Base-by-base conservation (phyloP, 371 early-diverging fungal species). In the Nematocida homosporus region DNA sequence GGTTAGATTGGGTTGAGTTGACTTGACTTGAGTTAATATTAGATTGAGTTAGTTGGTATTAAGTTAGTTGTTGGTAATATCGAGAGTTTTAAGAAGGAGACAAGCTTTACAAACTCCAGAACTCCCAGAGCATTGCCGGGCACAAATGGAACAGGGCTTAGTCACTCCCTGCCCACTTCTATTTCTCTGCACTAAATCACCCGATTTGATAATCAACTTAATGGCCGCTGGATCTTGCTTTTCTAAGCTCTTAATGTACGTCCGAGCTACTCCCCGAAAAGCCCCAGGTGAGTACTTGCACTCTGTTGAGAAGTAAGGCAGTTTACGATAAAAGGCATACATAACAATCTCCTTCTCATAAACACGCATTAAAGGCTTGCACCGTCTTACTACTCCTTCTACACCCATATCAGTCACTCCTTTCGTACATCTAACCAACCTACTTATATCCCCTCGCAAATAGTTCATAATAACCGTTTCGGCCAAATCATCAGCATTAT, bases 331-430 rank as follows among this genome's bases (percentile, higher is more conserved):
- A 82, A 95, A 95, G n/a, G 98, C 97, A 80, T 97, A 89, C 93
- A 98, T 92, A 79, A 98, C 97, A 78, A 98, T 98, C 79, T 98
- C 99, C 85, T 97, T 97, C 84, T 98, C 97, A 79, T 95, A 98
- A 0, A 94, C 93, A 81, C 93, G 93, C 81, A 95, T 96, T 86
- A 98, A 94, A 1, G 99, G 99, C 86, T 97, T 97, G 35, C 93
- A 92, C 77, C 99, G 40, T 2, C 79, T 64, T 86, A 88, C 59
- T 1, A 81, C 79, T 2, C 78, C 42, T 13, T 23, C 18, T 10
- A 44, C 10, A 8, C 10, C 56, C 32, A 34, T 56, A 57, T 87
- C 86, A 4, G 93, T 93, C 18, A 88, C 86, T 66, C 94, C 94
- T 35, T 89, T 88, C 0, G 97, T 95, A 86, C 97, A 97, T 69